These are phyloP conservation scores for Ophiorrhiza pumila DNA, from an alignment of 257 asterid genomes.

Conservation along the genomic window DNA sequence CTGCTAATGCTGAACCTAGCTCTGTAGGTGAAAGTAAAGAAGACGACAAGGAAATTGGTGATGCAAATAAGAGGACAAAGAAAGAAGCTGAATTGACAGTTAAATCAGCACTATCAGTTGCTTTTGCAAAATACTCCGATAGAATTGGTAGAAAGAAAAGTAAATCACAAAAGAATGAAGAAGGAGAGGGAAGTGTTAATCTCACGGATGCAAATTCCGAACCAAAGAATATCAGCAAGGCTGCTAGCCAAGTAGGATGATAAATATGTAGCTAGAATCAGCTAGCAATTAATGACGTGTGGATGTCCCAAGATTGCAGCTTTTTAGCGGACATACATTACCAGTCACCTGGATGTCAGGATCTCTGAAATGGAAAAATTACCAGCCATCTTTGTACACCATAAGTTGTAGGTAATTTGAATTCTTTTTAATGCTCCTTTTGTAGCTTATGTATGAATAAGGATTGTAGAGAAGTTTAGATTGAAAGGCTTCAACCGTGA, in stretches of 20 bases:
- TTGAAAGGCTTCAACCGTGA: background rate
- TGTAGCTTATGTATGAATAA: background rate
- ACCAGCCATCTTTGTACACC: background rate
- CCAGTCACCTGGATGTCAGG: background rate
- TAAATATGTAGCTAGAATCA: background rate
- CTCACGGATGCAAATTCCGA: conserved; percentile 19
- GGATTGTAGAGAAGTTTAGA: background rate
- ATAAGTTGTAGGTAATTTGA: background rate
- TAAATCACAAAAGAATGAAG: conserved; percentile 29
- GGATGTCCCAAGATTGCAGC: background rate
- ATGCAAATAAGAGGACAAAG: conserved; percentile 46
- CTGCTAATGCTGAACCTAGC: conserved; percentile 27
- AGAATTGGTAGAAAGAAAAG: conserved; percentile 42
- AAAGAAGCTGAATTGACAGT: conserved; percentile 56
- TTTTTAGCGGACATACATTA: background rate
- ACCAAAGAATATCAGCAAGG: conserved; percentile 4
- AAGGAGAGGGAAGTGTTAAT: conserved; percentile 24
- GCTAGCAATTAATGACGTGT: background rate
- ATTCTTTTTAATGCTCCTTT: background rate
- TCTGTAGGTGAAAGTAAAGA: conserved; percentile 42
- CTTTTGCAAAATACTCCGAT: conserved; percentile 64
- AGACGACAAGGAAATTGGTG: conserved; percentile 32
- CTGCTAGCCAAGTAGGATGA: background rate
- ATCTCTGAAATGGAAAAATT: background rate
- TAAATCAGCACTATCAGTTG: conserved; percentile 73